Evolutionary conservation across 176 grass and related monocot genomes (phyloP).

Genomic region (Thinopyrum elongatum): DNA sequence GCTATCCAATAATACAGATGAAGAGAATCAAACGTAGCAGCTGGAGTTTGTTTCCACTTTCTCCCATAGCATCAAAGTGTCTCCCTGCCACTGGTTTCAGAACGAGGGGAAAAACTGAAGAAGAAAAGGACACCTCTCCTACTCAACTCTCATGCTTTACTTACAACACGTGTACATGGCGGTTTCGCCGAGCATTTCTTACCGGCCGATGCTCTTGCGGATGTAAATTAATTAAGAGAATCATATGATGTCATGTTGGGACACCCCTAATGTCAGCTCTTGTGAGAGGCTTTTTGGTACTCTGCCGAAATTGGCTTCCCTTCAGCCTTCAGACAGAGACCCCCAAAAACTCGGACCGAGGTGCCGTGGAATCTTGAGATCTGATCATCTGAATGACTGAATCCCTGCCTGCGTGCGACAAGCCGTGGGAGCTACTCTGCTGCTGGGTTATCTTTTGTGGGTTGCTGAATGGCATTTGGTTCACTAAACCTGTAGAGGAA

Average conservation of each 20-base stretch:
- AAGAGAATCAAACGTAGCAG: conserved; percentile 18
- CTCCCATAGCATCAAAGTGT: neutral
- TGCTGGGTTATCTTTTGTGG: conserved; percentile 10
- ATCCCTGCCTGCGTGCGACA: neutral
- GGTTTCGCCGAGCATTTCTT: neutral
- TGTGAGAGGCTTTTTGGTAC: neutral
- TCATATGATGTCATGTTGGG: conserved; percentile 14
- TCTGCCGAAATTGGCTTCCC: neutral
- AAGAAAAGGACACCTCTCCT: conserved; percentile 14
- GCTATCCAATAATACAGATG: conserved; percentile 19
- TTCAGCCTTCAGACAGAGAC: neutral
- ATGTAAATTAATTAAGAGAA: conserved; percentile 4
- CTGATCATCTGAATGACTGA: conserved; percentile 12
- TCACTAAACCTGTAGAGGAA: conserved; percentile 11
- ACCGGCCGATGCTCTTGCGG: neutral
- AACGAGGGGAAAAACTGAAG: neutral
- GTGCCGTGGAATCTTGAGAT: conserved; percentile 7
- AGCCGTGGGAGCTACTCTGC: conserved; percentile 22
- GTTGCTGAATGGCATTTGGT: conserved; percentile 23
- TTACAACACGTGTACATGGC: conserved; percentile 40
- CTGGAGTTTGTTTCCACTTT: neutral
- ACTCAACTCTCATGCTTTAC: conserved; percentile 28
- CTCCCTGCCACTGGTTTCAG: conserved; percentile 24
- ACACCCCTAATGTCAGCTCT: conserved; percentile 13
- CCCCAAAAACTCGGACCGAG: neutral